Evolutionary conservation across 2,329 filamentous ascomycete species (phyloP).

Genomic region (Periglandula ipomoeae): DNA sequence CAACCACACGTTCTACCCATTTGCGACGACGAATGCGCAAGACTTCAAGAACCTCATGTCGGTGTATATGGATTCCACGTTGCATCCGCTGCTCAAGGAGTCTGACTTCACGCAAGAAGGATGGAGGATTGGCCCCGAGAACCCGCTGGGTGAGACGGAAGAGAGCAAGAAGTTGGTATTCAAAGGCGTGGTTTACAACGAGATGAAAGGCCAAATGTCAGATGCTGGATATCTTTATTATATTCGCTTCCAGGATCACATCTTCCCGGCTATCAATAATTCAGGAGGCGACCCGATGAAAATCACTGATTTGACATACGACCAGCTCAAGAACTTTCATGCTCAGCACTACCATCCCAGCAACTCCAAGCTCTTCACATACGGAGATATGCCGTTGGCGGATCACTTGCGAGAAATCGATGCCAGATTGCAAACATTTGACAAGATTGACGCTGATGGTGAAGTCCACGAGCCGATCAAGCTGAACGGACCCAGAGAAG

Average conservation of each 20-base stretch:
- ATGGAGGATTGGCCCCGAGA: constrained; percentile 91
- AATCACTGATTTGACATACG: constrained; percentile 90
- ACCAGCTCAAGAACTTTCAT: constrained; percentile 82
- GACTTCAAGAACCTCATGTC: constrained; percentile 95
- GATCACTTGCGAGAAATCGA: constrained; percentile 76
- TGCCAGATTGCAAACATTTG: constrained; percentile 63
- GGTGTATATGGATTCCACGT: constrained; percentile 90
- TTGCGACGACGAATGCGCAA: constrained; percentile 90
- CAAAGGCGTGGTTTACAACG: constrained; percentile 97
- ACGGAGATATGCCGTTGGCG: constrained; percentile 80
- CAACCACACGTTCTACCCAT: constrained; percentile 95
- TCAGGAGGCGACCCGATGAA: constrained; percentile 93
- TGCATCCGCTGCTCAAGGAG: constrained; percentile 80
- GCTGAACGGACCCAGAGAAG: constrained; percentile 57
- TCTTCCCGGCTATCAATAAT: constrained; percentile 91
- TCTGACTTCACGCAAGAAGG: constrained; percentile 95
- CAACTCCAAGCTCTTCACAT: constrained; percentile 93
- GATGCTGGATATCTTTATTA: constrained; percentile 95
- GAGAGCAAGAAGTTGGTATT: constrained; percentile 70
- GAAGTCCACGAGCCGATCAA: constrained; percentile 70
- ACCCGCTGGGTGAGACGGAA: constrained; percentile 52
- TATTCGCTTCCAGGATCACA: constrained; percentile 87
- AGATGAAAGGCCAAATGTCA: constrained; percentile 99
- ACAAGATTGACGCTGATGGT: constrained; percentile 57
- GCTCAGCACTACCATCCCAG: constrained; percentile 93